Percentiles rank a stretch among this genome's conserved stretches.
Evolutionary conservation across 2,329 filamentous ascomycete genomes (phyloP).

Genomic region (Monascus ruber): DNA sequence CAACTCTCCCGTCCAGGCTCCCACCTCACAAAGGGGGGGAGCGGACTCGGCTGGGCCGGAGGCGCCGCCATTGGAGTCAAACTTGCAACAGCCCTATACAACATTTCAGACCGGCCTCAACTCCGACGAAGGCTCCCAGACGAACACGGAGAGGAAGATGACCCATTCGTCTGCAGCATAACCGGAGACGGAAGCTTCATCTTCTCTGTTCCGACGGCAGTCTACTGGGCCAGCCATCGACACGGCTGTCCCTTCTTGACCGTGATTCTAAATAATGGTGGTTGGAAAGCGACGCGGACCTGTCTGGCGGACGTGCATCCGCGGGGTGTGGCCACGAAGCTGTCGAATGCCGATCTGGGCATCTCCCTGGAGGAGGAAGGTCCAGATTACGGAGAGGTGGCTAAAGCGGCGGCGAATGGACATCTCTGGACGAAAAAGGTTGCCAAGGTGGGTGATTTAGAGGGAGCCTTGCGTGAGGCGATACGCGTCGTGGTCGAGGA

Average conservation of each 20-base stretch:
- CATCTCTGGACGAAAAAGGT: conserved; percentile 10
- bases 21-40: conserved; percentile 59
- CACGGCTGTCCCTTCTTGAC: conserved; percentile 54
- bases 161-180: conserved; percentile 48
- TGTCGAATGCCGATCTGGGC: conserved; percentile 8
- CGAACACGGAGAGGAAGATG: conserved; percentile 13
- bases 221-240: conserved; percentile 56
- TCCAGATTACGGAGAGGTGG: conserved; percentile 11
- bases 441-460: conserved; percentile 5
- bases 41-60: conserved; percentile 67
- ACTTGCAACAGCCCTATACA: conserved; percentile 46
- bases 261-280: conserved; percentile 56
- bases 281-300: conserved; percentile 46
- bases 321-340: conserved; percentile 4
- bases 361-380: conserved; percentile 11
- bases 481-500: conserved; percentile 5
- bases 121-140: conserved; percentile 1
- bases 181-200: conserved; percentile 57
- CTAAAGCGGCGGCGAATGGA: conserved; percentile 11
- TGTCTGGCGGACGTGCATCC: conserved; percentile 11
- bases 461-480: conserved; percentile 7
- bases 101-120: conserved; percentile 16
- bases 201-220: conserved; percentile 51
- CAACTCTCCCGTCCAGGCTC: conserved; percentile 4
- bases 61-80: conserved; percentile 65